A percentile compares a stretch with the other conserved stretches of the same genome.
These are phyloP conservation scores for Sonneratia alba DNA, from an alignment of 345 rosid species.

Conservation along the genomic window DNA sequence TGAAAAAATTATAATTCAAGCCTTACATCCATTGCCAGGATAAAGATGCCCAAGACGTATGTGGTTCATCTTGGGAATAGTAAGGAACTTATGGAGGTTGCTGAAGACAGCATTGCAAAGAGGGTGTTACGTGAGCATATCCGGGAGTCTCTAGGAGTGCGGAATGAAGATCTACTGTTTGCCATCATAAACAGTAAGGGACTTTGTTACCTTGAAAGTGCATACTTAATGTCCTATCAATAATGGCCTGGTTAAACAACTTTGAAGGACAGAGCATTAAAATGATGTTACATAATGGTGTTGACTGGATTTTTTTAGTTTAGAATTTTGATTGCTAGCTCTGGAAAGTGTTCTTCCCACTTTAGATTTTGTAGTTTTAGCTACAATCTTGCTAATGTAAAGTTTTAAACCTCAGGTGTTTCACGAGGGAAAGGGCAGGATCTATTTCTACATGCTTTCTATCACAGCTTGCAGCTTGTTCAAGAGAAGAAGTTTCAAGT, in stretches of 20 bases:
- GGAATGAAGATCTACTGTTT: slow-evolving; percentile 69
- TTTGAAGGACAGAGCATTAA: neutral
- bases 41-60: slow-evolving; percentile 85
- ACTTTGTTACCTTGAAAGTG: neutral
- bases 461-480: slow-evolving; percentile 53
- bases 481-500: slow-evolving; percentile 47
- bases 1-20: neutral
- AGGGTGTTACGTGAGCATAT: slow-evolving; percentile 78
- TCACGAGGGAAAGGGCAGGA: slow-evolving; percentile 93
- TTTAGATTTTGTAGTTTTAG: neutral
- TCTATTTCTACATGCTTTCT: slow-evolving; percentile 59
- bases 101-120: slow-evolving; percentile 76
- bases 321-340: neutral
- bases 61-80: slow-evolving; percentile 96
- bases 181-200: slow-evolving; percentile 75
- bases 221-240: neutral
- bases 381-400: no score
- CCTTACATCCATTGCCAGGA: slow-evolving; percentile 39
- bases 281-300: neutral
- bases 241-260: neutral
- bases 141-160: slow-evolving; percentile 76
- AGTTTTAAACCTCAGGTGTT: slow-evolving; percentile 39
- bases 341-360: neutral
- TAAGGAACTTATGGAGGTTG: slow-evolving; percentile 88
- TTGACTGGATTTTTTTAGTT: neutral